Percentiles rank a stretch among this genome's conserved stretches.
Conservation (phyloP, 176 grass and related monocot species). For the Rhynchospora breviuscula region DNA sequence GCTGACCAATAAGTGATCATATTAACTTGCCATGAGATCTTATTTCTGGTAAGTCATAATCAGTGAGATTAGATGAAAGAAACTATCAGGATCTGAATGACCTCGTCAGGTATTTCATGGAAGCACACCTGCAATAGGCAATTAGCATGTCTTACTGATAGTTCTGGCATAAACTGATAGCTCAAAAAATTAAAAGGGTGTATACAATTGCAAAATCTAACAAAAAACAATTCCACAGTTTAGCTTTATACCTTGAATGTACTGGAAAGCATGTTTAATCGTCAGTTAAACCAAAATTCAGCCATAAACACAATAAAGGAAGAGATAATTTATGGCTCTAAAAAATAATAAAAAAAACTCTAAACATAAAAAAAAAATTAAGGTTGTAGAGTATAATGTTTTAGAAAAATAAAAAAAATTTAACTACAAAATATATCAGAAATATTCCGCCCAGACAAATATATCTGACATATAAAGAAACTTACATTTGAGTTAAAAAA, state of each 20-base stretch:
- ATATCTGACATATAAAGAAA: not conserved
- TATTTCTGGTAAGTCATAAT: not conserved
- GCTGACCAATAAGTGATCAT: not conserved
- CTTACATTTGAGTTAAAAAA: not conserved
- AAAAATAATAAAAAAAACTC: not conserved
- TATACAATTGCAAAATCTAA: not conserved
- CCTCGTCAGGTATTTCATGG: constrained; percentile 86
- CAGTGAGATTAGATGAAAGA: not conserved
- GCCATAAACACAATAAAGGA: not conserved
- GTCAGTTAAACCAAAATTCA: not conserved
- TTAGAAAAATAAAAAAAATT: not conserved
- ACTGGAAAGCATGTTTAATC: not conserved
- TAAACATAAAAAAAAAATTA: not conserved
- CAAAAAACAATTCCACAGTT: not conserved
- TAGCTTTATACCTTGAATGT: not conserved
- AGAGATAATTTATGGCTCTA: not conserved
- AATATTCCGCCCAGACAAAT: not conserved
- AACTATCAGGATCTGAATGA: constrained; percentile 79
- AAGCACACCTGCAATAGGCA: constrained; percentile 66
- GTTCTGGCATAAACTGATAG: not conserved
- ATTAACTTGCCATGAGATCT: not conserved
- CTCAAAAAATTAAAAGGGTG: not conserved
- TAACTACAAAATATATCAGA: not conserved
- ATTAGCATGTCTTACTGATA: not conserved
- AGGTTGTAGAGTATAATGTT: not conserved